Evolutionary conservation across 1,284 basidiomycete genomes (phyloP).

Genomic region (Trichosporon asahii): DNA sequence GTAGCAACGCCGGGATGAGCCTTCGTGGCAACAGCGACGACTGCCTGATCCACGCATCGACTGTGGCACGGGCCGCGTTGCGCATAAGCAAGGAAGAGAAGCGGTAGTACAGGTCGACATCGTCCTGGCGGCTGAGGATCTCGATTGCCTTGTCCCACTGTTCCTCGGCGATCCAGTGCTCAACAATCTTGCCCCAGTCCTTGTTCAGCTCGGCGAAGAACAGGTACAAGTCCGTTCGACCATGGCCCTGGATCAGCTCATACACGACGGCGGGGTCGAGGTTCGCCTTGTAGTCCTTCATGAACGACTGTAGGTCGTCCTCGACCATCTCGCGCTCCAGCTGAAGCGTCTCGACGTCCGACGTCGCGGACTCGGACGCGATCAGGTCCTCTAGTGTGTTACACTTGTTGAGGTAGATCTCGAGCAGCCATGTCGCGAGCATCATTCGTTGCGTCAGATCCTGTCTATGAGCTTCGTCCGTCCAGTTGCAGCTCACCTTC

Average conservation of each 20-base stretch:
- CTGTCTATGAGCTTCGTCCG: conserved; percentile 52
- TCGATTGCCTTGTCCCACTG: conserved; percentile 89
- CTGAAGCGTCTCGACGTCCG: conserved; percentile 80
- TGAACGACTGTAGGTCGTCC: conserved; percentile 87
- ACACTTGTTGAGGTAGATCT: conserved; percentile 94
- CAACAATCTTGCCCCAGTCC: conserved; percentile 81
- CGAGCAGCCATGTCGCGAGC: conserved; percentile 96
- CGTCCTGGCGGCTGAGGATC: conserved; percentile 76
- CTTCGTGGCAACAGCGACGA: conserved; percentile 72
- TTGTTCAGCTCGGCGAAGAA: conserved; percentile 81
- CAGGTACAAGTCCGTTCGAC: conserved; percentile 85
- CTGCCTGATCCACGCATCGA: conserved; percentile 88
- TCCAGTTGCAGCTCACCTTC: conserved; percentile 58
- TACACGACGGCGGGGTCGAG: conserved; percentile 82
- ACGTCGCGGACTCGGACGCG: conserved; percentile 69
- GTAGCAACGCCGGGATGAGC: conserved; percentile 84
- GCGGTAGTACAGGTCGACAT: conserved; percentile 87
- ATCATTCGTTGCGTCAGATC: conserved; percentile 93
- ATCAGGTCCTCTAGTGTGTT: conserved; percentile 84
- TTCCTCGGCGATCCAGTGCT: conserved; percentile 87
- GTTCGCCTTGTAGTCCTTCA: conserved; percentile 85
- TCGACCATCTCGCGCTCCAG: conserved; percentile 80
- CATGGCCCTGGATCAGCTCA: conserved; percentile 88
- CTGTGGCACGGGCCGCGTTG: conserved; percentile 78
- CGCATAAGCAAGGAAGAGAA: conserved; percentile 85